Evolutionary conservation across 495 filamentous ascomycete genomes (phyloP).

Genomic region (Xylaria bambusicola): DNA sequence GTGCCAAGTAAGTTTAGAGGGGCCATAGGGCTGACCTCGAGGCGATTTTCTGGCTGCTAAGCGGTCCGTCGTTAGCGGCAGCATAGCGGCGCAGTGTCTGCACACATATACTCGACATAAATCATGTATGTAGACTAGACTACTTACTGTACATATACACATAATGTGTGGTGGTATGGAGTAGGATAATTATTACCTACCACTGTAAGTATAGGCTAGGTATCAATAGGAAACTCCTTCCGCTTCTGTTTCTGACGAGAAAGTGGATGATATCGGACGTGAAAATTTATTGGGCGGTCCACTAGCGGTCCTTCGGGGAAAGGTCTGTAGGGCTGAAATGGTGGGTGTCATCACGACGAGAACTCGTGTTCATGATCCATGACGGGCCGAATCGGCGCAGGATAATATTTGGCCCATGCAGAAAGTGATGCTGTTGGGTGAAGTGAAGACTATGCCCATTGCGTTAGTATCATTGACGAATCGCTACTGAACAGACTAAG

Average conservation of each 20-base stretch:
- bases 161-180: conserved; percentile 16
- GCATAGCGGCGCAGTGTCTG: conserved; percentile 13
- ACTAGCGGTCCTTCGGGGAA: too few species aligned
- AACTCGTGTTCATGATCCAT: not conserved
- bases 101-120: conserved; percentile 8
- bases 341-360: conserved; percentile 29
- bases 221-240: not conserved
- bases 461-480: too few species aligned
- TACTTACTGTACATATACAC: too few species aligned
- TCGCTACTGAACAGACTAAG: too few species aligned
- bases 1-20: not conserved
- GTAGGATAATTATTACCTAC: conserved; percentile 12
- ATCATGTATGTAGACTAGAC: too few species aligned
- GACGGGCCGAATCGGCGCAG: conserved; percentile 25
- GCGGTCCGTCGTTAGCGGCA: not conserved
- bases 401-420: conserved; percentile 15
- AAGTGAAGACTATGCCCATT: too few species aligned
- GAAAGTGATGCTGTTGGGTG: not conserved
- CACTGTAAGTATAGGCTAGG: not conserved
- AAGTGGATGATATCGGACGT: too few species aligned
- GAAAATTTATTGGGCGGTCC: too few species aligned
- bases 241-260: not conserved
- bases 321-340: conserved; percentile 34
- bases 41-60: conserved; percentile 10
- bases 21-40: conserved; percentile 15